Conservation (phyloP, 1,284 basidiomycete genomes). For the Mycena sp. region DNA sequence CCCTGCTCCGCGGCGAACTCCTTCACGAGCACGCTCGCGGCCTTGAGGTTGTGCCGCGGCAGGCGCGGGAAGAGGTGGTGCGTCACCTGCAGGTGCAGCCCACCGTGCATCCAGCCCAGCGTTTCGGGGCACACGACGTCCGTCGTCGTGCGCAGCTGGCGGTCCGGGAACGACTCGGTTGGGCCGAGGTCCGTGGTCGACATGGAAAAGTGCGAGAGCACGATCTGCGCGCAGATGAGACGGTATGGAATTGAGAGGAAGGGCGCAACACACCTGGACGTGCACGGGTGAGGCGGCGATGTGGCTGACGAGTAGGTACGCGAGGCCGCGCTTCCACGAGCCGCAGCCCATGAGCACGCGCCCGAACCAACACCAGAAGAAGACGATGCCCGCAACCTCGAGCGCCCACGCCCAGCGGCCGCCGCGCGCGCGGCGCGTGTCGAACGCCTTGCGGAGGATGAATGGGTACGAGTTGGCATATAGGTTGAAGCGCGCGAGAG, state of each 20-base stretch:
- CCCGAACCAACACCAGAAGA: slow-evolving; percentile 88
- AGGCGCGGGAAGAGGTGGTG: slow-evolving; percentile 97
- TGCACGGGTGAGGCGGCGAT: slow-evolving; percentile 86
- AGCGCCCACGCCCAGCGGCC: slow-evolving; percentile 78
- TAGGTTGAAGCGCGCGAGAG: slow-evolving; percentile 95
- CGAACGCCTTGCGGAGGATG: slow-evolving; percentile 71
- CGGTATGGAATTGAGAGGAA: neutral
- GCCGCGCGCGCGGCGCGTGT: slow-evolving; percentile 65
- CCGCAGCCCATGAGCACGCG: slow-evolving; percentile 73
- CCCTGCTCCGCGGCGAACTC: slow-evolving; percentile 88
- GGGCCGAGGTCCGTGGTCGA: slow-evolving; percentile 94
- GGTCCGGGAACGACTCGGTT: slow-evolving; percentile 89
- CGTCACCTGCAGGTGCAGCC: slow-evolving; percentile 94
- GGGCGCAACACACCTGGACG: slow-evolving; percentile 67
- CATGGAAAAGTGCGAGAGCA: slow-evolving; percentile 97
- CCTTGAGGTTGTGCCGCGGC: slow-evolving; percentile 91
- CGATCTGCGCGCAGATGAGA: slow-evolving; percentile 80
- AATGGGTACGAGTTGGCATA: slow-evolving; percentile 90
- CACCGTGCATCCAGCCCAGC: slow-evolving; percentile 93
- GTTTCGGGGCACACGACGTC: slow-evolving; percentile 91
- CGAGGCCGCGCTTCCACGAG: slow-evolving; percentile 69
- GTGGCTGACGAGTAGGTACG: slow-evolving; percentile 84
- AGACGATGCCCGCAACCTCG: slow-evolving; percentile 73
- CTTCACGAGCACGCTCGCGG: slow-evolving; percentile 85
- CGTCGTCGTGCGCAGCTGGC: slow-evolving; percentile 95